These are phyloP conservation scores for Eragrostis curvula DNA, from an alignment of 176 grass and related monocot species.

Conservation along the genomic window DNA sequence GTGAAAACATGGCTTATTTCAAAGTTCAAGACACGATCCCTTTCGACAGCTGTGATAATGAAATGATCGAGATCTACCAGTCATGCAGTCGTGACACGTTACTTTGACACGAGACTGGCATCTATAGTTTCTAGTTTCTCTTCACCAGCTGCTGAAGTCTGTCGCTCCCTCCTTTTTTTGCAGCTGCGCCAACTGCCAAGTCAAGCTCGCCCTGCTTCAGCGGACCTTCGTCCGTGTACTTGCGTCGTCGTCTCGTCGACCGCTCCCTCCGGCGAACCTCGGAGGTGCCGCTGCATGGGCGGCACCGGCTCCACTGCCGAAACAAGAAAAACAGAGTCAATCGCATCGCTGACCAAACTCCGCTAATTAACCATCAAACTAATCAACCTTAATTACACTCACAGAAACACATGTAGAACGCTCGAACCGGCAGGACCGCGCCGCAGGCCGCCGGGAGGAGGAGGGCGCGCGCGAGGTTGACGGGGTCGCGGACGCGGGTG, in stretches of 20 bases:
- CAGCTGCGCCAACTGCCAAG: background rate
- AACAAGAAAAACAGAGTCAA: background rate
- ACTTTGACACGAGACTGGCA: no score
- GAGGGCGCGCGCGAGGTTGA: background rate
- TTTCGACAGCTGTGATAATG: no score
- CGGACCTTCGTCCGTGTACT: background rate
- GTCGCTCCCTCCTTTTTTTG: background rate
- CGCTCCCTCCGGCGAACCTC: no score
- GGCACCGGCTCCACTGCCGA: background rate
- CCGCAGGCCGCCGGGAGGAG: background rate
- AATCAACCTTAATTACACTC: background rate
- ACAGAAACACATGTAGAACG: background rate
- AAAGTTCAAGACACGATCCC: no score
- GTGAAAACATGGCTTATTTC: no score
- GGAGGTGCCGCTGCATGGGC: background rate
- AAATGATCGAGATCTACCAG: no score
- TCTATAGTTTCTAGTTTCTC: no score
- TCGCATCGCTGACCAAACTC: background rate
- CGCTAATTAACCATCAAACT: background rate
- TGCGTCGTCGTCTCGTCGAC: no score
- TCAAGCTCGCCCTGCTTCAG: background rate
- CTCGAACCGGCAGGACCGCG: background rate
- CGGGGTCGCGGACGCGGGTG: background rate
- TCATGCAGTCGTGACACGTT: no score
- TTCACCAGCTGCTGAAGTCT: no score